Base-by-base conservation (phyloP, 169 alveolate genomes). In the Plasmodium falciparum region DNA sequence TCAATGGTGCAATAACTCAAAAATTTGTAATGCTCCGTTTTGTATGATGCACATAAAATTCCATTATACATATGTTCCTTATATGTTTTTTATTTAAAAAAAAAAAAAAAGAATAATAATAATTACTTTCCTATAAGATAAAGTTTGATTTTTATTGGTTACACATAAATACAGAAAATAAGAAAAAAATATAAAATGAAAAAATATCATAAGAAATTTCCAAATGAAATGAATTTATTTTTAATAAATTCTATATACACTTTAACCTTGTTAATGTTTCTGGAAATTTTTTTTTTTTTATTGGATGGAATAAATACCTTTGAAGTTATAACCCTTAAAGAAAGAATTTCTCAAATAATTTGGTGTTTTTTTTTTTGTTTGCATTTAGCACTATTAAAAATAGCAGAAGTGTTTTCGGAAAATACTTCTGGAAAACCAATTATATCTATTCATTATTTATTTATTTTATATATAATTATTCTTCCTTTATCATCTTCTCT, bases 221-320 rank as follows among this genome's bases (percentile, higher is more conserved):
- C 24, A 65, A 59, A 49, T 11, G 65, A 50, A 17, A 78, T 69
- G 52, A 83, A 83, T 66, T 43, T 83, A 54, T 83, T 83, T 83
- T 83, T 83, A 43, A 7, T 83, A 63, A 67, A 70, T 54, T 83
- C 91, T 39, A 58, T 70, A 13, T 13, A 63, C 49, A 58, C 85
- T 24, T 24, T 71, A 24, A 83, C 61, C 59, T 83, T 83, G 43
- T 26, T 70, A 29, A 83, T 83, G 33, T 83, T 83, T 50, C 69
- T 70, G 73, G 83, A 43, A 69, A 83, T 83, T 58, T 83, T 56
- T 50, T 83, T 70, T 50, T 83, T 83, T 72, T 62, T 83, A 47
- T 70, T 71, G 67, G 91, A 83, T 56, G 91, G 91, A 26, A 70
- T 83, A 70, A 83, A 70, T 39, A 83, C 91, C 3, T 70, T 83